Base-by-base conservation (phyloP, 805 yeast species). In the Metschnikowia proteae region DNA sequence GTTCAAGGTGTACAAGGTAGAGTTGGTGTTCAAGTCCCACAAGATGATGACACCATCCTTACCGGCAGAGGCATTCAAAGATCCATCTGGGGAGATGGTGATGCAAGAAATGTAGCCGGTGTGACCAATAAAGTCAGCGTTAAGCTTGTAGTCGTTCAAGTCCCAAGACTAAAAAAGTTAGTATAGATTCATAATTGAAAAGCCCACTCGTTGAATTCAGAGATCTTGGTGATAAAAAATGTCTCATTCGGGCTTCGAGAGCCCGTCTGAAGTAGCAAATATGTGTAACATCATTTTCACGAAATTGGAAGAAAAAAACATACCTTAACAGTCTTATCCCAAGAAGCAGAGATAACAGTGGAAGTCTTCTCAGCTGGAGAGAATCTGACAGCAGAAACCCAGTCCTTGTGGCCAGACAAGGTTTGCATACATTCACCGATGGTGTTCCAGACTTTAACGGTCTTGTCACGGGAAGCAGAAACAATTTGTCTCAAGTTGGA, bases 241-340 rank as follows among this genome's bases (percentile, higher is more conserved):
- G 96, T 92, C 97, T 94, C 99, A 92, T 89, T 82, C 94, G 86
- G 71, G 75, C 74, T 68, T 63, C 60, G 71, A 73, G 75, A 59
- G 41, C 47, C 67, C 85, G 89, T 92, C 99, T 81, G 97, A 92
- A 92, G 99, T 92, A 92, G 99, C 99, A 92, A 92, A 94, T 94
- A 40, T 40, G 70, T 62, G 59, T 55, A 63, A 73, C 96, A 88
- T 88, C 96, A 88, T 65, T 80, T 71, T 66, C 63, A 53, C 60
- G 58, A 43, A 42, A 45, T 30, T 48, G 50, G 41, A 47, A 49
- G 55, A 45, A 50, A 39, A 48, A 42, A 50, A 89, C 97, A 81
- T 89, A 92, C 99, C 91, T 94, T 94, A 68, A 95, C 96, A 66
- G 91, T 79, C 81, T 92, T 94, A 78, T 94, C 99, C 92, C 96